phyloP scores from a whole-genome alignment of 2,329 filamentous ascomycete species.

The Meredithiella fracta region DNA sequence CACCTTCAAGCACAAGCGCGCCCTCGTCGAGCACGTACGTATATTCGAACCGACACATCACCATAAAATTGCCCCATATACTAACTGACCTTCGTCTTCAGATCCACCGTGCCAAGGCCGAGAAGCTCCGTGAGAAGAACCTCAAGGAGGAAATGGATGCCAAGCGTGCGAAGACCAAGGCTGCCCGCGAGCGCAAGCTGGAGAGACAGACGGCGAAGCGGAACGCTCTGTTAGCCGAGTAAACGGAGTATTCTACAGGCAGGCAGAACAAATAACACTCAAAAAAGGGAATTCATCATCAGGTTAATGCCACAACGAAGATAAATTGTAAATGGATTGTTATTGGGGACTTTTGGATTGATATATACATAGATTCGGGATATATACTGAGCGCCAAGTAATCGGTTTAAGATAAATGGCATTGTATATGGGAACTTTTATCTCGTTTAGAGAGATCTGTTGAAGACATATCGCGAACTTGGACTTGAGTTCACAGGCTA shows the following conservation, averaged over 20 bases:
- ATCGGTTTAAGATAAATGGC: no score
- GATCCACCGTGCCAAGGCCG: slow-evolving; percentile 99
- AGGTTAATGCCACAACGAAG: slow-evolving; percentile 17
- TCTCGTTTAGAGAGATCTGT: no score
- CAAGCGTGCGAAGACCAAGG: slow-evolving; percentile 99
- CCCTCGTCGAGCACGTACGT: slow-evolving; percentile 99
- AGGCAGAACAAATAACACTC: slow-evolving; percentile 15
- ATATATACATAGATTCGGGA: no score
- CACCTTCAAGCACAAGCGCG: slow-evolving; percentile 99
- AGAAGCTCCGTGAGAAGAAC: slow-evolving; percentile 89
- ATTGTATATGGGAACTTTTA: no score
- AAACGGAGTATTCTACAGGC: slow-evolving; percentile 17
- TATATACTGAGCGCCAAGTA: no score
- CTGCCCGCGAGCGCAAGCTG: slow-evolving; percentile 93
- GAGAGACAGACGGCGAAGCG: slow-evolving; percentile 87
- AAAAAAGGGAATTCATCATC: slow-evolving; percentile 15
- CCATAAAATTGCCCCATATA: background rate
- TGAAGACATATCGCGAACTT: no score
- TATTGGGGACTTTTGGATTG: background rate
- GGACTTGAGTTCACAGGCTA: no score
- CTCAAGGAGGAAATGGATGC: slow-evolving; percentile 99
- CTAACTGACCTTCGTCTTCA: slow-evolving; percentile 24
- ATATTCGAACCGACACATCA: background rate
- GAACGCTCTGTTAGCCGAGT: slow-evolving; percentile 60
- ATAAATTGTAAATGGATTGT: background rate